Base-by-base conservation (phyloP, 2,329 filamentous ascomycete genomes). In the Aspergillus caelatus region DNA sequence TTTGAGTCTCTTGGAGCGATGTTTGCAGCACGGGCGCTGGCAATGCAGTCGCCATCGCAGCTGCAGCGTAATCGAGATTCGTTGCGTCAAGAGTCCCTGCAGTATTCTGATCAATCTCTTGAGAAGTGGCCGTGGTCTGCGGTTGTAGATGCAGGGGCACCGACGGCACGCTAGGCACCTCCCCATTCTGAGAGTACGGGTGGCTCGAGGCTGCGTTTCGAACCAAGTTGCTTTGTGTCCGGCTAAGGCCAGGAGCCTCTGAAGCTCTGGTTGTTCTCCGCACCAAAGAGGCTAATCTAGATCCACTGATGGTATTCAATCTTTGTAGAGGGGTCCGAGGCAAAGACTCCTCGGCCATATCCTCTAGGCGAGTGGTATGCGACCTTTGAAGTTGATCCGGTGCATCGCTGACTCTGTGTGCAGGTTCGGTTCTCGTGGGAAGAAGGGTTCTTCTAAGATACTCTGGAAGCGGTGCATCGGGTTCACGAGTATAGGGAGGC, bases 401-500 rank as follows among this genome's bases (percentile, higher is more conserved):
- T 45, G 55, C 39, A 34, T 67, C 62, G n/a, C 65, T 58, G 55
- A 53, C 45, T 4, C 62, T 61, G 21, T 62, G 65, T 41, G 52
- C 32, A 55, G 68, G 71, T 30, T 70, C 62, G 11, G 71, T 69
- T 48, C 58, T 54, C 9, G 65, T 67, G 30, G 75, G 75, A 60
- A 79, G 70, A 58, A 80, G 71, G 3, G 72, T 71, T 59, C 72
- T 69, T 66, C 69, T 71, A 12, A 80, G 65, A 62, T 76, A 70
- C 14, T 78, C 76, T n/a, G 78, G 78, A 9, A 80, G 70, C n/a
- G 76, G 75, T 39, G 57, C 69, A 30, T 75, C 75, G 16, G 77
- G 66, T 23, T 79, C 73, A 10, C 70, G 75, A 26, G 72, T 75
- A 64, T 96, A 96, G 1, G 91, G 91, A 3, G 92, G 92, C 10